Evolutionary conservation across 2,329 filamentous ascomycete species (phyloP), one percentile per base, ranked within the genome.

Genomic region (Cryphonectria japonica): DNA sequence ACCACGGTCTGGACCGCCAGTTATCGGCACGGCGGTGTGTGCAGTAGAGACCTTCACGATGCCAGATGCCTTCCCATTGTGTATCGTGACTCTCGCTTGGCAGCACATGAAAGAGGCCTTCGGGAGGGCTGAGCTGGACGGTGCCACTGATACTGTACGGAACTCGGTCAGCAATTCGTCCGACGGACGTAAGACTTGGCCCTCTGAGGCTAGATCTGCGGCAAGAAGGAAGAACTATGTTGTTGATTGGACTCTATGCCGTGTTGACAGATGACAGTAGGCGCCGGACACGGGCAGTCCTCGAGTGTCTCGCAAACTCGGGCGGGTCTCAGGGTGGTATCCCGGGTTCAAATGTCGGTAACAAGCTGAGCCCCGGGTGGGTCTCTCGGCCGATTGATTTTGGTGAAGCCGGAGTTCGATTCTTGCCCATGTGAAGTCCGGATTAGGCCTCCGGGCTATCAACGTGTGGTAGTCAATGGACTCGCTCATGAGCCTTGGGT

Each of bases 131-230:
- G 32, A 9, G 16, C 50, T 32, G 68, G 69, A 57, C 69, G 60
- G 66, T 71, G 69, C 66, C 34, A 34, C 7, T 19, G 39, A 61
- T 69, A 71, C 69, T 71, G 69, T 71, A 66, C n/a, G 59, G 65
- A 50, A 26, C 50, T 54, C 29, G 14, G 43, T 37, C 19, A 32
- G 59, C 14, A 22, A 5, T 34, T 3, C 29, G 19, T 22, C 59
- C 6, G 22, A 37, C 26, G 34, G n/a, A 39, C 16, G 22, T 8
- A 39, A 61, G 34, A n/a, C 8, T 4, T n/a, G 32, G 34, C 34
- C 4, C 19, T n/a, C 19, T n/a, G 34, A 26, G 34, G 59, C 32
- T n/a, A n/a, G 19, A 22, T 34, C 13, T 39, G 34, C 34, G 7
- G 26, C n/a, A 39, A 29, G 14, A 50, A 4, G 22, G 26, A 41